These are phyloP conservation scores for Leishmania guyanensis DNA, from an alignment of 208 protist species.

Conservation along the genomic window DNA sequence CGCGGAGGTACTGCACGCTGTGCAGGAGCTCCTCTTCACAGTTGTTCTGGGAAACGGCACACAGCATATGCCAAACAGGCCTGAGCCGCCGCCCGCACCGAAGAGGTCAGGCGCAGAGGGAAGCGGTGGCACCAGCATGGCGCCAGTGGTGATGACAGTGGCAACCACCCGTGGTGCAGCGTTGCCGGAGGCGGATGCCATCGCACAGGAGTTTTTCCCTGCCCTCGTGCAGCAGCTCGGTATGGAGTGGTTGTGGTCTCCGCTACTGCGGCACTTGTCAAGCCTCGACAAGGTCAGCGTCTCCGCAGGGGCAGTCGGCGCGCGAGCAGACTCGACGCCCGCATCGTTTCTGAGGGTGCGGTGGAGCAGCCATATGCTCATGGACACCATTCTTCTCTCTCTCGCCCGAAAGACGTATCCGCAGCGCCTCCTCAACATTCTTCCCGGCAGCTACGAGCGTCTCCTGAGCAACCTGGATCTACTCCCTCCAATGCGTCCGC, in stretches of 20 bases:
- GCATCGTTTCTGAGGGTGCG: conserved; percentile 24
- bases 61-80: conserved; percentile 27
- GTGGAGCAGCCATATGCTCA: conserved; percentile 42
- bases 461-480: conserved; percentile 40
- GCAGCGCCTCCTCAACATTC: conserved; percentile 54
- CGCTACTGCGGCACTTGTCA: conserved; percentile 49
- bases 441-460: conserved; percentile 69
- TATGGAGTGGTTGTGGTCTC: conserved; percentile 86
- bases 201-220: conserved; percentile 58
- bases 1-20: conserved; percentile 35
- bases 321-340: neutral
- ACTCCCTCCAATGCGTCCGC: conserved; percentile 13
- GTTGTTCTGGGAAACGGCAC: conserved; percentile 50
- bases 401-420: conserved; percentile 63
- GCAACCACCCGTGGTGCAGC: conserved; percentile 45
- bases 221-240: conserved; percentile 74
- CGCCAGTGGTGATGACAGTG: conserved; percentile 13
- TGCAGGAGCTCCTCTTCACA: conserved; percentile 71
- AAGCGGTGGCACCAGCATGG: neutral
- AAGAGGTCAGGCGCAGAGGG: conserved; percentile 7
- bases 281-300: conserved; percentile 45
- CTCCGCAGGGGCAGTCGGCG: conserved; percentile 20
- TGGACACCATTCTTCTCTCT: conserved; percentile 49
- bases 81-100: conserved; percentile 9
- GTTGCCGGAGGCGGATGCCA: conserved; percentile 64